Percentiles rank a stretch among this genome's conserved stretches.
phyloP scores from a whole-genome alignment of 768 basidiomycete species.

The Hysterangium stoloniferum region DNA sequence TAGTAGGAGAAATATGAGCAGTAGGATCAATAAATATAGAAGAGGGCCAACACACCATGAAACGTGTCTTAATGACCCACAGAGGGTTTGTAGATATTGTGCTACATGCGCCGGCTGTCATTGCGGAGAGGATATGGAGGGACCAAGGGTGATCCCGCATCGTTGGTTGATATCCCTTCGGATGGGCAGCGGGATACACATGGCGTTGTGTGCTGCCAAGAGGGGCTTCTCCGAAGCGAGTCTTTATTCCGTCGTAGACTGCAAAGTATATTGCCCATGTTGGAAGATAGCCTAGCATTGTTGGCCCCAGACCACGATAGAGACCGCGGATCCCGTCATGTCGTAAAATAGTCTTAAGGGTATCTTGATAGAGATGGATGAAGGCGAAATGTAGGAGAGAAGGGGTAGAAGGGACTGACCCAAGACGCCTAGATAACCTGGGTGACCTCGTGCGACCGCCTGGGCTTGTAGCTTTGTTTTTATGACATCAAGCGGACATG shows the following conservation, averaged over 20 bases:
- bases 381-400: neutral
- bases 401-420: constrained; percentile 37
- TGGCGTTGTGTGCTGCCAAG: constrained; percentile 26
- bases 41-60: constrained; percentile 78
- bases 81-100: constrained; percentile 92
- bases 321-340: constrained; percentile 79
- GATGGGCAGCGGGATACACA: constrained; percentile 72
- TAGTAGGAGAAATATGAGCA: neutral
- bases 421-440: constrained; percentile 67
- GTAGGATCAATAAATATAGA: constrained; percentile 9
- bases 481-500: constrained; percentile 95
- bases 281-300: constrained; percentile 91
- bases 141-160: constrained; percentile 80
- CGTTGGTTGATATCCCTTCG: constrained; percentile 77
- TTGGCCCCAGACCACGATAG: constrained; percentile 96
- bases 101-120: constrained; percentile 90
- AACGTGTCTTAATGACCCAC: constrained; percentile 98
- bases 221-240: constrained; percentile 61
- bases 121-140: constrained; percentile 87
- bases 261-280: constrained; percentile 99
- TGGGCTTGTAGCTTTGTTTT: constrained; percentile 99
- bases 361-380: constrained; percentile 31
- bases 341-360: constrained; percentile 45
- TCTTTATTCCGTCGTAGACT: constrained; percentile 95
- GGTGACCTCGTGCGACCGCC: constrained; percentile 55